Percentiles rank a stretch among this genome's conserved stretches.
phyloP scores from a whole-genome alignment of 2,329 filamentous ascomycete species.

The Hymenoscyphus salicellus region DNA sequence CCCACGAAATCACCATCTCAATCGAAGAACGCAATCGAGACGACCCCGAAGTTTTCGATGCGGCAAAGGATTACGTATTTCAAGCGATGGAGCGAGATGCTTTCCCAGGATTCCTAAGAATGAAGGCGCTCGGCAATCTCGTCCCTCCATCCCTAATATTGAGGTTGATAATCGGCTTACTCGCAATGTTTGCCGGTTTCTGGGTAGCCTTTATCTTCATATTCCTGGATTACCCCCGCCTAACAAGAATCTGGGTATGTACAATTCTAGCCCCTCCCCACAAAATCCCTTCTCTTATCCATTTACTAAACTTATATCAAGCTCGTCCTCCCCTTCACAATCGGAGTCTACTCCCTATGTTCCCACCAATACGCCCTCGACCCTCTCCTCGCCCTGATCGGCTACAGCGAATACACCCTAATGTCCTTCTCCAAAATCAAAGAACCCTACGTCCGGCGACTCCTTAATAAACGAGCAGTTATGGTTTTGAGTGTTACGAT shows the following conservation, averaged over 20 bases:
- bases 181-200: constrained; percentile 85
- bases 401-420: constrained; percentile 93
- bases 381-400: constrained; percentile 82
- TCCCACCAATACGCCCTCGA: constrained; percentile 97
- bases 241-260: constrained; percentile 80
- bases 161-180: constrained; percentile 77
- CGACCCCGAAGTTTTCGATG: constrained; percentile 95
- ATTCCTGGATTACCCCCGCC: constrained; percentile 74
- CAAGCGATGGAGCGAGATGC: constrained; percentile 99
- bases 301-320: constrained; percentile 44
- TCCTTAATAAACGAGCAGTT: constrained; percentile 77
- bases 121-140: constrained; percentile 92
- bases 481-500: constrained; percentile 76
- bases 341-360: constrained; percentile 83
- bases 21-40: constrained; percentile 91
- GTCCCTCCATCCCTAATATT: constrained; percentile 87
- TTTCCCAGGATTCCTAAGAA: constrained; percentile 93
- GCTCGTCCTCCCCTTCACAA: constrained; percentile 84
- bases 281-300: not conserved
- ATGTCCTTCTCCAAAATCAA: constrained; percentile 85
- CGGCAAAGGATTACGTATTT: constrained; percentile 98
- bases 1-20: constrained; percentile 76
- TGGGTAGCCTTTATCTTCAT: constrained; percentile 94
- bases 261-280: not conserved
- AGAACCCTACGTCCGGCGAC: constrained; percentile 84